Percentiles rank a stretch among this genome's conserved stretches.
Conservation (phyloP, 495 filamentous ascomycete species). For the Hyaloscypha variabilis region DNA sequence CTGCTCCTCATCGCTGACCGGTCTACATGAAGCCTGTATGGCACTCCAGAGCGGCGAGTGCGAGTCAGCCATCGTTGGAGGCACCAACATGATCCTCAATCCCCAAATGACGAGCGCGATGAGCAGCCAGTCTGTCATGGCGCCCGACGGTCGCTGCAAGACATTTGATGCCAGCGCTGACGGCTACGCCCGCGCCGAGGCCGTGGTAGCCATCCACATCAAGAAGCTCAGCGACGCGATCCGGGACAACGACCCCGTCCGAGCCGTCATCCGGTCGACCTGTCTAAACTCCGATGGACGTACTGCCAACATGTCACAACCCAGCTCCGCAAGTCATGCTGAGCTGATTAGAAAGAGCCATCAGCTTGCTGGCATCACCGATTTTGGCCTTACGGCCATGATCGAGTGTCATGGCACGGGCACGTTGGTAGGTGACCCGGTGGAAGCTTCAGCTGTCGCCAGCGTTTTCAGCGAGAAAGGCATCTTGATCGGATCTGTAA, state of each 20-base stretch:
- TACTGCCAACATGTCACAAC: slow-evolving; percentile 45
- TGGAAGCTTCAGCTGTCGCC: slow-evolving; percentile 46
- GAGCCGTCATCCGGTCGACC: slow-evolving; percentile 60
- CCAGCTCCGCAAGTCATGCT: slow-evolving; percentile 58
- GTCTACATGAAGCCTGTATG: slow-evolving; percentile 34
- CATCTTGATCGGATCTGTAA: slow-evolving; percentile 51
- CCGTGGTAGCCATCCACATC: slow-evolving; percentile 55
- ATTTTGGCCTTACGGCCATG: slow-evolving; percentile 6
- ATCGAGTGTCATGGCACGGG: slow-evolving; percentile 35
- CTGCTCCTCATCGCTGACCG: slow-evolving; percentile 19
- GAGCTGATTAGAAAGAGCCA: slow-evolving; percentile 56
- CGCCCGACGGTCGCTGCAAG: slow-evolving; percentile 40
- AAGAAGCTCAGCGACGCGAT: slow-evolving; percentile 62
- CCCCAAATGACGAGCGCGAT: slow-evolving; percentile 18
- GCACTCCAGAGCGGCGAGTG: slow-evolving; percentile 34
- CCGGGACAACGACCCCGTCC: slow-evolving; percentile 56
- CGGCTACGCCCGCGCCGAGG: slow-evolving; percentile 70
- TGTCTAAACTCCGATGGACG: slow-evolving; percentile 64
- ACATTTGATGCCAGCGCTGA: slow-evolving; percentile 55
- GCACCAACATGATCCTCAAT: slow-evolving; percentile 25
- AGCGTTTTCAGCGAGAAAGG: slow-evolving; percentile 34
- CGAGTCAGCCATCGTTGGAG: slow-evolving; percentile 41
- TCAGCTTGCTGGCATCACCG: slow-evolving; percentile 32
- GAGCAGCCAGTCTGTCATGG: slow-evolving; percentile 41
- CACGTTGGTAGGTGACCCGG: slow-evolving; percentile 43